Evolutionary conservation across 257 asterid genomes (phyloP).

Genomic region (Plantago major): DNA sequence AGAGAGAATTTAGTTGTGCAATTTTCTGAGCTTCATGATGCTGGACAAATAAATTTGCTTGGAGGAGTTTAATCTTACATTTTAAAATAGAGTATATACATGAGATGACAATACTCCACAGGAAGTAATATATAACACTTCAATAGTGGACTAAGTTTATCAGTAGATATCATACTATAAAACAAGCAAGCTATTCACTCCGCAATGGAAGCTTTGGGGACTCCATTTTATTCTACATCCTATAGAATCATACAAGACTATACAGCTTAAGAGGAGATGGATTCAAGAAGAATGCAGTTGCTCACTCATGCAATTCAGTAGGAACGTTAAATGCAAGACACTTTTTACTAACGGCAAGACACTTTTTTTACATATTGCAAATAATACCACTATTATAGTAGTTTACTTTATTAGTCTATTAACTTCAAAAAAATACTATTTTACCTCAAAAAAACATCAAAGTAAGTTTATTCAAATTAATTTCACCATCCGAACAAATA

Average conservation of each 20-base stretch:
- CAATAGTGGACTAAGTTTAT: conserved; percentile 1
- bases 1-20: background rate
- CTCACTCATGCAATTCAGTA: conserved; percentile 1
- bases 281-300: background rate
- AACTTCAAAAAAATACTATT: too few relatives aligned
- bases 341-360: too few relatives aligned
- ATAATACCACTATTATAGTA: too few relatives aligned
- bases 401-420: too few relatives aligned
- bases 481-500: too few relatives aligned
- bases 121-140: background rate
- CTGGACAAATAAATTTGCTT: conserved; percentile 8
- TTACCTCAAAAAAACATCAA: too few relatives aligned
- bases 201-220: background rate
- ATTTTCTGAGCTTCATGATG: conserved; percentile 9
- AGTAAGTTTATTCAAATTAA: too few relatives aligned
- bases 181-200: background rate
- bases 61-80: conserved; percentile 9
- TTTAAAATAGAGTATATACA: background rate
- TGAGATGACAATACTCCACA: background rate
- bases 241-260: background rate
- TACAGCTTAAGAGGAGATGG: background rate
- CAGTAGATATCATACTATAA: background rate
- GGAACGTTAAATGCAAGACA: too few relatives aligned
- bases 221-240: background rate
- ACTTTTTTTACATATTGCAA: too few relatives aligned